Conservation (phyloP, 208 protist species). For the Spongospora subterranea region DNA sequence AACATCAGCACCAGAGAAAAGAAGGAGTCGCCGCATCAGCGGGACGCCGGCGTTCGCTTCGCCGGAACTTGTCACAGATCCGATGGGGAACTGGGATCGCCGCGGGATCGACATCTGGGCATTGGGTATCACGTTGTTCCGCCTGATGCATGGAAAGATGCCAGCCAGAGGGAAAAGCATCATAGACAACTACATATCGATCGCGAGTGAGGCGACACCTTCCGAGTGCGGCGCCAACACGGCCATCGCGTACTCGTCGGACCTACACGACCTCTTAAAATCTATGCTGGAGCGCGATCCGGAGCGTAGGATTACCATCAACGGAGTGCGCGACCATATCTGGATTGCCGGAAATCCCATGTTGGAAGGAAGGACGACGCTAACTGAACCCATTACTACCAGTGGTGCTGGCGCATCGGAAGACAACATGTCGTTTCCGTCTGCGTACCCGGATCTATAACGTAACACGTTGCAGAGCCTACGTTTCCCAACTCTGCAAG, state of each 20-base stretch:
- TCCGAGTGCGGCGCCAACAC: neutral
- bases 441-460: too few species aligned
- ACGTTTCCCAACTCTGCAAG: too few species aligned
- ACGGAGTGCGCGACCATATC: neutral
- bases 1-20: neutral
- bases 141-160: conserved; percentile 48
- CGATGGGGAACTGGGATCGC: conserved; percentile 3
- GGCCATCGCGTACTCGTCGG: neutral
- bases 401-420: too few species aligned
- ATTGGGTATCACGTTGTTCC: conserved; percentile 8
- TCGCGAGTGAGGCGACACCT: neutral
- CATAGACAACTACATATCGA: conserved; percentile 29
- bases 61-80: conserved; percentile 5
- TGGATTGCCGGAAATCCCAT: too few species aligned
- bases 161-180: conserved; percentile 24
- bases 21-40: conserved; percentile 28
- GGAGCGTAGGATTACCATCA: neutral
- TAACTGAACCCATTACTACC: too few species aligned
- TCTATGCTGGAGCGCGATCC: conserved; percentile 7
- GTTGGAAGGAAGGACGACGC: too few species aligned
- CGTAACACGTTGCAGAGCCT: too few species aligned
- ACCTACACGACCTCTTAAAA: conserved; percentile 11
- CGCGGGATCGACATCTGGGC: conserved; percentile 53
- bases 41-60: conserved; percentile 7
- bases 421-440: too few species aligned